A percentile compares a stretch with the other conserved stretches of the same genome.
These are phyloP conservation scores for Rubia yunnanensis DNA, from an alignment of 257 asterid genomes.

Conservation along the genomic window DNA sequence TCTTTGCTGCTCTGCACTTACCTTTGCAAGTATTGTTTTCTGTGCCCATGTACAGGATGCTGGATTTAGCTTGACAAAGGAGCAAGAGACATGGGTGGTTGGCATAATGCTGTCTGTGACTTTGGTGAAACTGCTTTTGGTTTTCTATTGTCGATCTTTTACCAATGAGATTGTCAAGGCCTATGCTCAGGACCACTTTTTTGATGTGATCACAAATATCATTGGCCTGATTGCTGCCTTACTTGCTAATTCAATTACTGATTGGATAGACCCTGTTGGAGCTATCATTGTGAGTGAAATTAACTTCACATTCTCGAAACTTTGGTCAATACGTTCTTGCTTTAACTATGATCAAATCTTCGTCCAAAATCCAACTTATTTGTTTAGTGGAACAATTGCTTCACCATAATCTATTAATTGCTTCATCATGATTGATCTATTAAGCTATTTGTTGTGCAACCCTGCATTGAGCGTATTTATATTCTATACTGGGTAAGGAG, in stretches of 20 bases:
- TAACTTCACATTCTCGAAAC: neutral
- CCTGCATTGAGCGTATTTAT: neutral
- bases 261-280: conserved; percentile 53
- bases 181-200: conserved; percentile 48
- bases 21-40: neutral
- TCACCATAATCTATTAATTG: neutral
- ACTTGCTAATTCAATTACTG: conserved; percentile 35
- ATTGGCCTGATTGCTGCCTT: conserved; percentile 42
- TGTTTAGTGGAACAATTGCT: neutral
- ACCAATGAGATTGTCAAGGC: conserved; percentile 53
- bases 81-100: conserved; percentile 43
- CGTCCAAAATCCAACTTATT: neutral
- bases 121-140: conserved; percentile 34
- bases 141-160: conserved; percentile 41
- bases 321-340: neutral
- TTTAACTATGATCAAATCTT: no score
- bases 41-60: conserved; percentile 17
- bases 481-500: neutral
- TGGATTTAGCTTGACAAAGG: conserved; percentile 33
- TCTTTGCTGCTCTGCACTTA: neutral
- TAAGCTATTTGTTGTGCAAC: neutral
- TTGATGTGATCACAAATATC: conserved; percentile 43
- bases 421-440: neutral
- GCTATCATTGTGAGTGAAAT: conserved; percentile 42
- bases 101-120: conserved; percentile 49